Percentiles rank a stretch among this genome's conserved stretches.
These are phyloP conservation scores for Backusella psychrophila DNA, from an alignment of 192 early-diverging fungal species.

Conservation along the genomic window DNA sequence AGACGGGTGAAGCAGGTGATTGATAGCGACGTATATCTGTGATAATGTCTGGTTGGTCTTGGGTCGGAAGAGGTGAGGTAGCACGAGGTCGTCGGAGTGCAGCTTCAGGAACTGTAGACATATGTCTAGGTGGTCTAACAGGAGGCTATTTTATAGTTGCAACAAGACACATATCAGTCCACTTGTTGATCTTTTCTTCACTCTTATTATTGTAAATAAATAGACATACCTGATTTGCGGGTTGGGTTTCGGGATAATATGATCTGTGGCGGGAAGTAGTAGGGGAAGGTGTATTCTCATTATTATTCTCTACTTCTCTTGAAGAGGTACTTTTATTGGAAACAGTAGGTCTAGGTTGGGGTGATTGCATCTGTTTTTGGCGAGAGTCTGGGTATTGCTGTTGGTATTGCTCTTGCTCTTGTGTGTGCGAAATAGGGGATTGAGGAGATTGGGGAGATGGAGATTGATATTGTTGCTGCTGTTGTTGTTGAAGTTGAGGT, in stretches of 20 bases:
- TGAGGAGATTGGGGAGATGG: not conserved
- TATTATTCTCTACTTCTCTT: not conserved
- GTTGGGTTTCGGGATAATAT: slow-evolving; percentile 12
- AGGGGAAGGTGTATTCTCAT: not conserved
- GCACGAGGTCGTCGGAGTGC: slow-evolving; percentile 25
- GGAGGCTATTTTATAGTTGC: not conserved
- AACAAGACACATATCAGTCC: not conserved
- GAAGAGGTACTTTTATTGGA: not conserved
- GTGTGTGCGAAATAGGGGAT: not conserved
- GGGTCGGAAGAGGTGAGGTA: slow-evolving; percentile 15
- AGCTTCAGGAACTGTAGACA: slow-evolving; percentile 24
- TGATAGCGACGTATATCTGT: slow-evolving; percentile 7
- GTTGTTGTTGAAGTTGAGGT: not conserved
- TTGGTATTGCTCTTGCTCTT: slow-evolving; percentile 4
- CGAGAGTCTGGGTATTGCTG: not conserved
- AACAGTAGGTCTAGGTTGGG: not conserved
- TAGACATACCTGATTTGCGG: slow-evolving; percentile 2
- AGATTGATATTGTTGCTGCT: not conserved
- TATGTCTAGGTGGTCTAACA: slow-evolving; percentile 19
- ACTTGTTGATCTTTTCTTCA: not conserved
- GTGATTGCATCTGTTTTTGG: not conserved
- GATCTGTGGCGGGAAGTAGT: slow-evolving; percentile 4
- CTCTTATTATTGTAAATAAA: not conserved
- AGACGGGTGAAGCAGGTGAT: not conserved
- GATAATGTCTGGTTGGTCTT: not conserved